phyloP scores from a whole-genome alignment of 2,329 filamentous ascomycete species.

The Xylariaceae sp. region DNA sequence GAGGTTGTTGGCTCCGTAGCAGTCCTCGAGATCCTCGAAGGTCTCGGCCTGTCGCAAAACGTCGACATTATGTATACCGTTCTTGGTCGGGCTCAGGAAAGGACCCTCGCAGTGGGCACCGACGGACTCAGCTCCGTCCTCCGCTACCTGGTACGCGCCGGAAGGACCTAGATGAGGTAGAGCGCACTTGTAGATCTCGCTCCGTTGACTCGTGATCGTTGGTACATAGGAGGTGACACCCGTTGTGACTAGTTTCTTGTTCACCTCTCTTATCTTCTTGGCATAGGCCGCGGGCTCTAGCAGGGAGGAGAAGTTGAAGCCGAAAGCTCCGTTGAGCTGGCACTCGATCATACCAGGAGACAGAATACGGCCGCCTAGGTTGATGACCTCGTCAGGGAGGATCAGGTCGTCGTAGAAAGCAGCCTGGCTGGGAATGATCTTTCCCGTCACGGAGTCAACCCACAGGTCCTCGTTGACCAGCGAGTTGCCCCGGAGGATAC shows the following conservation, averaged over 20 bases:
- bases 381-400: conserved; percentile 67
- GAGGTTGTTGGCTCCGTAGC: conserved; percentile 70
- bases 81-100: conserved; percentile 76
- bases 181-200: conserved; percentile 76
- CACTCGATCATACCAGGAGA: conserved; percentile 84
- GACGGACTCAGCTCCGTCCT: conserved; percentile 76
- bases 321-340: conserved; percentile 87
- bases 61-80: conserved; percentile 75
- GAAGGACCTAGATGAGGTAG: conserved; percentile 75
- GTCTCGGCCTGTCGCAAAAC: conserved; percentile 62
- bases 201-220: conserved; percentile 73
- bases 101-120: conserved; percentile 90
- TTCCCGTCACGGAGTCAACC: conserved; percentile 76
- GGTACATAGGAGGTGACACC: conserved; percentile 86
- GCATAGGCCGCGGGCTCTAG: conserved; percentile 63
- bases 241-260: conserved; percentile 65
- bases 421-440: conserved; percentile 67
- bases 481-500: conserved; percentile 61
- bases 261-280: conserved; percentile 66
- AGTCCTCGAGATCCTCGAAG: conserved; percentile 60
- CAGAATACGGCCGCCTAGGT: conserved; percentile 77
- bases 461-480: conserved; percentile 78
- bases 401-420: conserved; percentile 63
- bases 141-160: conserved; percentile 51
- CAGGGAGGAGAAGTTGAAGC: conserved; percentile 83